These are phyloP conservation scores for Ophiobolus disseminans DNA, from an alignment of 2,329 filamentous ascomycete genomes.

Conservation along the genomic window DNA sequence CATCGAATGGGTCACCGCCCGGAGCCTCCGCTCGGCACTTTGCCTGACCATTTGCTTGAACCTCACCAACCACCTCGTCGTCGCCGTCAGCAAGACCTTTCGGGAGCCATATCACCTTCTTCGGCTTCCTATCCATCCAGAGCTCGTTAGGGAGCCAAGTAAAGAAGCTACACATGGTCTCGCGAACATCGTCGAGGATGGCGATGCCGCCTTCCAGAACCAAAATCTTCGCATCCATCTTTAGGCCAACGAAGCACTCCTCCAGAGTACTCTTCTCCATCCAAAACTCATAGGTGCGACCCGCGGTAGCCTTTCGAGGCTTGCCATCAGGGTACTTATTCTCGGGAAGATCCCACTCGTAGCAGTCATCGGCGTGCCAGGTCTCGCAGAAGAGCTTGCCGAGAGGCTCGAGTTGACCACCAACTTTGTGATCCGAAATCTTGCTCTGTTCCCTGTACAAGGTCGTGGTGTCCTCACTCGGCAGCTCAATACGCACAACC, in stretches of 20 bases:
- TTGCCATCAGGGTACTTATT: slow-evolving; percentile 33
- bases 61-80: slow-evolving; percentile 16
- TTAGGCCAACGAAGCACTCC: slow-evolving; percentile 66
- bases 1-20: slow-evolving; percentile 26
- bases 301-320: slow-evolving; percentile 31
- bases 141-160: slow-evolving; percentile 54
- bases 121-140: slow-evolving; percentile 40
- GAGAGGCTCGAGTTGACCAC: slow-evolving; percentile 57
- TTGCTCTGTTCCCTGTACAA: slow-evolving; percentile 56
- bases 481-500: slow-evolving; percentile 58
- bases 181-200: slow-evolving; percentile 48
- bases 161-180: slow-evolving; percentile 54
- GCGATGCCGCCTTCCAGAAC: slow-evolving; percentile 32
- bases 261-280: slow-evolving; percentile 69
- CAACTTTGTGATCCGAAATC: slow-evolving; percentile 42
- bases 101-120: slow-evolving; percentile 33
- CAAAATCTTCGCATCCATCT: slow-evolving; percentile 48
- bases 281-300: slow-evolving; percentile 63
- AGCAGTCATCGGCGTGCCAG: slow-evolving; percentile 55
- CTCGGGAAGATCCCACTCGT: slow-evolving; percentile 48
- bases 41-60: no score
- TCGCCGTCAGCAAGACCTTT: slow-evolving; percentile 27
- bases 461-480: slow-evolving; percentile 49
- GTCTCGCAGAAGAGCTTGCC: slow-evolving; percentile 62
- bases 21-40: slow-evolving; percentile 11